Evolutionary conservation across 495 filamentous ascomycete species (phyloP).

Genomic region (Penicillium roqueforti): DNA sequence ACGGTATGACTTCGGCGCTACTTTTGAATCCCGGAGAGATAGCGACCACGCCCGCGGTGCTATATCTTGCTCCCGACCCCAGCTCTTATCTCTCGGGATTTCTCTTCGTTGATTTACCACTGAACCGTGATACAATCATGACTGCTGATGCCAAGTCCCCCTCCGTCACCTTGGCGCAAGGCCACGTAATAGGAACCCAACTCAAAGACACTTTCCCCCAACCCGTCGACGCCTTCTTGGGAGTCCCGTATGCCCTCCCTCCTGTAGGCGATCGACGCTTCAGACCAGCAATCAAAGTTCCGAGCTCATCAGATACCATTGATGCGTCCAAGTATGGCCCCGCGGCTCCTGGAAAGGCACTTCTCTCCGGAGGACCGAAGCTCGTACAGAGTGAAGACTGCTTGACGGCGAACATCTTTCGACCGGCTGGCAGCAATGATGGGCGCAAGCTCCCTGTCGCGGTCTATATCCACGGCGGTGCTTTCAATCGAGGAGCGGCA

Average conservation of each 20-base stretch:
- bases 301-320: slow-evolving; percentile 29
- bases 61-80: neutral
- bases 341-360: slow-evolving; percentile 25
- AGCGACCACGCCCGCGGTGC: too few species aligned
- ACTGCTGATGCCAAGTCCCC: slow-evolving; percentile 18
- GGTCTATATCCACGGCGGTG: slow-evolving; percentile 48
- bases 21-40: too few species aligned
- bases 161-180: slow-evolving; percentile 46
- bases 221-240: slow-evolving; percentile 53
- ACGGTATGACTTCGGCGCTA: too few species aligned
- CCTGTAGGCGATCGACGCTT: slow-evolving; percentile 55
- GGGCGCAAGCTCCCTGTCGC: slow-evolving; percentile 51
- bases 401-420: slow-evolving; percentile 49
- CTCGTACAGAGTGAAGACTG: slow-evolving; percentile 50
- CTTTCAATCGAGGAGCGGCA: slow-evolving; percentile 37
- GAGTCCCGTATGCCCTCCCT: slow-evolving; percentile 56
- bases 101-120: neutral
- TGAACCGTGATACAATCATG: slow-evolving; percentile 5
- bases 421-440: slow-evolving; percentile 32
- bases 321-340: slow-evolving; percentile 41
- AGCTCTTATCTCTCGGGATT: neutral
- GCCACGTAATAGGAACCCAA: slow-evolving; percentile 49
- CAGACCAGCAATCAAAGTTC: slow-evolving; percentile 40
- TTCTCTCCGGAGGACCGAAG: slow-evolving; percentile 19
- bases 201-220: slow-evolving; percentile 39